phyloP scores from a whole-genome alignment of 1,284 basidiomycete genomes.

The Dichomitus squalens region DNA sequence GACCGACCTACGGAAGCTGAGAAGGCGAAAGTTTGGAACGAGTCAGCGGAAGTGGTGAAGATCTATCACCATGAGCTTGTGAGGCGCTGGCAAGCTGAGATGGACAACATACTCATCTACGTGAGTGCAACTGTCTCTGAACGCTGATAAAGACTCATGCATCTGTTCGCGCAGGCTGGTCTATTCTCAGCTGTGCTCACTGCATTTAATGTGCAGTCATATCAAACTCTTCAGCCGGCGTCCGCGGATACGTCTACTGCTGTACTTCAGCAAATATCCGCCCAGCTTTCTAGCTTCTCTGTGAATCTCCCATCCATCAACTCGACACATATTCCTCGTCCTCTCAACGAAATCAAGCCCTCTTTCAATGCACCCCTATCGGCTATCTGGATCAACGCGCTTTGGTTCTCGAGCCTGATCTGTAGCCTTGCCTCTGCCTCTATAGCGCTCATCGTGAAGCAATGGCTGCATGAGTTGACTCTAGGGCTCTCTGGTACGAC shows the following conservation, averaged over 20 bases:
- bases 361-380: constrained; percentile 1
- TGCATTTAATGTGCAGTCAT: constrained; percentile 20
- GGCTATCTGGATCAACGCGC: constrained; percentile 20
- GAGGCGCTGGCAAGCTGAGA: not conserved
- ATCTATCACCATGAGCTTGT: not conserved
- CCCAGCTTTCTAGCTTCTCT: constrained; percentile 6
- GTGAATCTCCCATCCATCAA: not conserved
- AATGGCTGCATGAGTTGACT: constrained; percentile 7
- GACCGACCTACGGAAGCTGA: not conserved
- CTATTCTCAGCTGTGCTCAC: constrained; percentile 18
- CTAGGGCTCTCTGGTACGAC: not conserved
- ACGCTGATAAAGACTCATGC: too few relatives aligned
- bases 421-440: constrained; percentile 6
- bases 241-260: too few relatives aligned
- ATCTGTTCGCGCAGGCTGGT: too few relatives aligned
- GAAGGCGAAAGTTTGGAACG: not conserved
- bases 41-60: not conserved
- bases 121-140: too few relatives aligned
- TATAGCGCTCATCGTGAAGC: constrained; percentile 6
- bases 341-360: too few relatives aligned
- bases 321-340: not conserved
- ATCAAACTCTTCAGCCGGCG: too few relatives aligned
- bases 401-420: constrained; percentile 7
- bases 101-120: constrained; percentile 5
- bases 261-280: constrained; percentile 13